These are phyloP conservation scores for Elsinoe batatas DNA, from an alignment of 2,329 filamentous ascomycete species.

Conservation along the genomic window DNA sequence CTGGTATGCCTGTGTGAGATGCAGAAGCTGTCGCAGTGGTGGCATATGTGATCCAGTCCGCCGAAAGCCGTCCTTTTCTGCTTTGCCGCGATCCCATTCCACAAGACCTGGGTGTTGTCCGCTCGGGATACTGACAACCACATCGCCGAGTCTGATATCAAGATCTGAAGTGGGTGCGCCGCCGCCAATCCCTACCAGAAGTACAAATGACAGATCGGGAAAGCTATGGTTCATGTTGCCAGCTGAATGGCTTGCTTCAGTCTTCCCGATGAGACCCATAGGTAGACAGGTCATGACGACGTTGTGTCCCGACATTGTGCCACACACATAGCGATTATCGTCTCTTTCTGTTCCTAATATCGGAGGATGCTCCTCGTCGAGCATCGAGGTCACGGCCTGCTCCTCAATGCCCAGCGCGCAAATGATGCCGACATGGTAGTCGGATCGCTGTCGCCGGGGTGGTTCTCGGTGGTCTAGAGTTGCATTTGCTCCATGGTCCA, in stretches of 20 bases:
- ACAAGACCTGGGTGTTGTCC: conserved; percentile 18
- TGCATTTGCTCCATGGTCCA: neutral
- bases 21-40: neutral
- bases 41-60: neutral
- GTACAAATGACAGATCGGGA: conserved; percentile 15
- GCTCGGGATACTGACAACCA: conserved; percentile 20
- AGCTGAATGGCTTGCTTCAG: conserved; percentile 15
- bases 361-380: conserved; percentile 16
- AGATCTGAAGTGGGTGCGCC: conserved; percentile 16
- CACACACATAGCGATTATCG: conserved; percentile 15
- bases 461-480: neutral
- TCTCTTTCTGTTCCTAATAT: neutral
- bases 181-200: conserved; percentile 22
- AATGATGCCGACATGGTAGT: conserved; percentile 18
- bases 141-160: conserved; percentile 24
- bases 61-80: neutral
- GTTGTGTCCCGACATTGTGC: conserved; percentile 12
- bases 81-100: conserved; percentile 21
- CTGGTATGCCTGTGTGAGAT: neutral
- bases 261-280: conserved; percentile 12
- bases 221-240: conserved; percentile 16
- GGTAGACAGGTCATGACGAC: conserved; percentile 20
- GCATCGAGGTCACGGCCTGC: conserved; percentile 15
- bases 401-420: conserved; percentile 18
- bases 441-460: neutral